Conservation (phyloP, 805 yeast species). For the Metschnikowia lunata region DNA sequence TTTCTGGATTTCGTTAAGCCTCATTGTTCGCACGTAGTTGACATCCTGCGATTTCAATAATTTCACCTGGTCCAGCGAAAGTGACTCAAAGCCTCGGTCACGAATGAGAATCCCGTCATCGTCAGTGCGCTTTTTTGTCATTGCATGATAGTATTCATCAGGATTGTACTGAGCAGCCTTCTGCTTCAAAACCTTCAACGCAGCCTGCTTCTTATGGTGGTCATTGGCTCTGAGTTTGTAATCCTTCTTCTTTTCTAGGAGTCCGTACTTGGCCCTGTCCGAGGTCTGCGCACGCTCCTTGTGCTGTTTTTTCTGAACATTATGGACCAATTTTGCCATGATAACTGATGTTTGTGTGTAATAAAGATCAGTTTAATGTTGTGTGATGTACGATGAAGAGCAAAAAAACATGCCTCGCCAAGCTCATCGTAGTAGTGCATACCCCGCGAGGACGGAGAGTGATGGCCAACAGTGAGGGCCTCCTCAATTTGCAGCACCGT, state of each 20-base stretch:
- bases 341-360: not conserved
- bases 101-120: slow-evolving; percentile 60
- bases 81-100: slow-evolving; percentile 58
- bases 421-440: slow-evolving; percentile 15
- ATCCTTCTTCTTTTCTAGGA: slow-evolving; percentile 80
- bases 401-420: slow-evolving; percentile 2
- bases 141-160: slow-evolving; percentile 95
- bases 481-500: too few species aligned
- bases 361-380: not conserved
- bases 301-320: slow-evolving; percentile 94
- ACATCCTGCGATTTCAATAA: slow-evolving; percentile 87
- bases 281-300: slow-evolving; percentile 86
- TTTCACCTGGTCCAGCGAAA: slow-evolving; percentile 72
- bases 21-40: slow-evolving; percentile 74
- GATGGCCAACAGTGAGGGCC: too few species aligned
- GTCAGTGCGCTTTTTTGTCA: slow-evolving; percentile 71
- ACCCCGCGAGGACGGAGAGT: not conserved
- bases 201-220: slow-evolving; percentile 56
- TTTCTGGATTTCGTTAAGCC: slow-evolving; percentile 63
- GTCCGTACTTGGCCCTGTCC: slow-evolving; percentile 70
- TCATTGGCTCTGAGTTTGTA: slow-evolving; percentile 50
- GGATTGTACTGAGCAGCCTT: slow-evolving; percentile 78
- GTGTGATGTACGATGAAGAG: too few species aligned
- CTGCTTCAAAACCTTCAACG: slow-evolving; percentile 62
- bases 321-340: slow-evolving; percentile 81